Evolutionary conservation across 163 green algal genomes (phyloP).

Genomic region (Chlamydomonas reinhardtii): DNA sequence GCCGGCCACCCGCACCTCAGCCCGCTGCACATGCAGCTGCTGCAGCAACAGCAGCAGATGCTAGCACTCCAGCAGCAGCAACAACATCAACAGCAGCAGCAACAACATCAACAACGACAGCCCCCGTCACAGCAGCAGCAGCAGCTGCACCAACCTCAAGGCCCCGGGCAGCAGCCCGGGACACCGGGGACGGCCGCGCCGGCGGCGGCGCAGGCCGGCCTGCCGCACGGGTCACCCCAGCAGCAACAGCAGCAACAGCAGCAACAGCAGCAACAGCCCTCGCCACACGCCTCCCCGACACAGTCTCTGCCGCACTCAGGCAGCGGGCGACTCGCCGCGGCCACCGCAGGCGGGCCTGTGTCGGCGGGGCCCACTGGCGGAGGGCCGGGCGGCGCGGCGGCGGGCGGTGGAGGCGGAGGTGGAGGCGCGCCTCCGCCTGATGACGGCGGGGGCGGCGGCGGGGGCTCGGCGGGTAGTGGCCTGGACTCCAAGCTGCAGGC

Average conservation of each 20-base stretch:
- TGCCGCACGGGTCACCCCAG: too few relatives aligned
- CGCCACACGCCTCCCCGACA: neutral
- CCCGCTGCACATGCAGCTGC: conserved; percentile 31
- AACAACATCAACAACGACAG: too few relatives aligned
- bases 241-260: neutral
- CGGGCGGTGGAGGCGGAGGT: conserved; percentile 17
- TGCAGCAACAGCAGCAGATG: conserved; percentile 11
- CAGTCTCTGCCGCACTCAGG: neutral
- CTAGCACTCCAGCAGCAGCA: neutral
- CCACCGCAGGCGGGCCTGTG: neutral
- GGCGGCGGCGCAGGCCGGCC: neutral
- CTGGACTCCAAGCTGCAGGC: conserved; percentile 77
- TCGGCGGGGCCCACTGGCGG: neutral
- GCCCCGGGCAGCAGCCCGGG: conserved; percentile 20
- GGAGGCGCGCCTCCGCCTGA: neutral
- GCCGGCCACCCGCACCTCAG: neutral
- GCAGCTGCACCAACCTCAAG: neutral
- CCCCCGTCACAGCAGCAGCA: neutral
- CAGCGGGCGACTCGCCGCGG: neutral
- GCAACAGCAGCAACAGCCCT: neutral
- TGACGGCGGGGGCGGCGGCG: conserved; percentile 15
- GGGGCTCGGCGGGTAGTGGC: neutral
- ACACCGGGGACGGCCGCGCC: neutral
- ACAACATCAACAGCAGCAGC: too few relatives aligned
- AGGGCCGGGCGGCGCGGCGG: neutral